Base-by-base conservation (phyloP, 257 asterid genomes). In the Solanum pinnatisectum region DNA sequence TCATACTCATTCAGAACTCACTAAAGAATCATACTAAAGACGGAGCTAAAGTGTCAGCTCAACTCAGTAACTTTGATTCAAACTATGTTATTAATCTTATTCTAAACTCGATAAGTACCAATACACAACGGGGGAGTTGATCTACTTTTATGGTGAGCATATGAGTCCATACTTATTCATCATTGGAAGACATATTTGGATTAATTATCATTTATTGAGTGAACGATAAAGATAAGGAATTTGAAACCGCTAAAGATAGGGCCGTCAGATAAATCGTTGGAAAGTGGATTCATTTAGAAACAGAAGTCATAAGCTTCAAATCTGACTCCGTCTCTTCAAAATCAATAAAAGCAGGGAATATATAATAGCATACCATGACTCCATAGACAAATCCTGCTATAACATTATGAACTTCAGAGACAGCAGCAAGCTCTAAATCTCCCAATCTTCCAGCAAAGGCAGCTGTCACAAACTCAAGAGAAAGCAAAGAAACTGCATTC, bases 361-460 rank as follows among this genome's bases (percentile, higher is more conserved):
- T 59, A 20, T 22, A 79, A 25, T 12, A 12, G 59, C 82, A 25
- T 90, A 91, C 91, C 92, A 90, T 91, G 72, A 89, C 73, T 6
- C 93, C 93, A 70, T 88, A 87, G 2, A 90, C 89, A 70, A 91
- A 91, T 25, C 91, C 92, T 18, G 87, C 88, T 9, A 91, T 42
- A 5, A 89, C 93, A 82, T 88, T 90, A 76, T 90, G 92, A 52
- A 91, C 91, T 32, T 60, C 91, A 0, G 92, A 88, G 59, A 91
- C 90, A 4, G 90, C 92, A 59, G 93, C 93, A 83, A 91, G 91
- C 32, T 91, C 91, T 40, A 88, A 85, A 40, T 88, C 85, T 76
- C 91, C 93, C 20, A 91, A 18, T 76, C 88, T 92, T 2, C 93
- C 93, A 10, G 74, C 91, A 78, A 88, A 91, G 42, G 93, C 90